A percentile compares a stretch with the other conserved stretches of the same genome.
Conservation (phyloP, 129 eudicot species). For the Flaveria ramosissima region DNA sequence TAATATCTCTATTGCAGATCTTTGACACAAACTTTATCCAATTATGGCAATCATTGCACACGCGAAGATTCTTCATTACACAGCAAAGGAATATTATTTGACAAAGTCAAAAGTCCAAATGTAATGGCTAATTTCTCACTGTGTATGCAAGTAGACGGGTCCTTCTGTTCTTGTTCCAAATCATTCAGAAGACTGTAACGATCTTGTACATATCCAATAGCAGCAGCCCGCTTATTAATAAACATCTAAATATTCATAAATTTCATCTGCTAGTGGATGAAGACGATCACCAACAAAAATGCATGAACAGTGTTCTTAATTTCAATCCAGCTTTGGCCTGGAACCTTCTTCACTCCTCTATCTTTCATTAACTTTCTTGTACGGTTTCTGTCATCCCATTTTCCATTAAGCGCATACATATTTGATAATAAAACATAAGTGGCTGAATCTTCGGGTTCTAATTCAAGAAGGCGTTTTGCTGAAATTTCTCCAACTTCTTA, state of each 20-base stretch:
- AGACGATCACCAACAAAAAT: constrained; percentile 90
- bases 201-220: constrained; percentile 72
- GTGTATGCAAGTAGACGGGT: constrained; percentile 57
- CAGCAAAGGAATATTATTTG: constrained; percentile 61
- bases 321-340: constrained; percentile 97
- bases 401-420: constrained; percentile 72
- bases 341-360: constrained; percentile 87
- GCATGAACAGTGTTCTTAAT: constrained; percentile 81
- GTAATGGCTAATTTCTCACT: constrained; percentile 90
- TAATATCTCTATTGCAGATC: constrained; percentile 60
- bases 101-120: constrained; percentile 73
- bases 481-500: constrained; percentile 76
- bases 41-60: constrained; percentile 90
- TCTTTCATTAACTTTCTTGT: constrained; percentile 84
- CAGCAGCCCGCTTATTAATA: constrained; percentile 56
- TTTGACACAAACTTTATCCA: constrained; percentile 86
- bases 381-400: constrained; percentile 65
- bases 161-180: constrained; percentile 69
- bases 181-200: constrained; percentile 69
- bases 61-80: constrained; percentile 91
- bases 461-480: constrained; percentile 59
- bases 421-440: constrained; percentile 89
- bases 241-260: constrained; percentile 65
- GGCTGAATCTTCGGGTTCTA: constrained; percentile 91
- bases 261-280: constrained; percentile 71